phyloP scores from a whole-genome alignment of 2,329 filamentous ascomycete species.

The Verticillium nonalfalfae region DNA sequence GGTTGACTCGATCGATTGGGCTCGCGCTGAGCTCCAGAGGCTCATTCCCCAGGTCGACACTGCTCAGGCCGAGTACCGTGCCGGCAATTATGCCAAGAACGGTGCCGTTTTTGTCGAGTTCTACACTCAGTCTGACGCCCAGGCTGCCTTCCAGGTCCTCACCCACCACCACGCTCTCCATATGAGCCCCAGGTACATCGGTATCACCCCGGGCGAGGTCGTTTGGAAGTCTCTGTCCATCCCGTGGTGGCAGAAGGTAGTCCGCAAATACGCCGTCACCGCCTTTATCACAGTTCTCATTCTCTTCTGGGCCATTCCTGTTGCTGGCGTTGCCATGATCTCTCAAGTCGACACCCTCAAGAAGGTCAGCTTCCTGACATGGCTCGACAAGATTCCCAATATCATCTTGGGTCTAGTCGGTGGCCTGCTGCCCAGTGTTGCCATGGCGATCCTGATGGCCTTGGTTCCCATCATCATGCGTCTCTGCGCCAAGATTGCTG shows the following conservation, averaged over 20 bases:
- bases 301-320: constrained; percentile 75
- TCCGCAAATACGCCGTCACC: constrained; percentile 63
- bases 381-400: constrained; percentile 64
- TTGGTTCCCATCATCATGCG: constrained; percentile 78
- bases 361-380: constrained; percentile 59
- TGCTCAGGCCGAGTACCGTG: constrained; percentile 60
- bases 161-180: constrained; percentile 82
- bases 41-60: constrained; percentile 64
- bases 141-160: constrained; percentile 79
- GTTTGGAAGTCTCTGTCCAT: constrained; percentile 84
- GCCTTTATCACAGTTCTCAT: constrained; percentile 72
- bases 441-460: constrained; percentile 79
- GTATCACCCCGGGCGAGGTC: constrained; percentile 74
- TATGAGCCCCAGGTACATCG: constrained; percentile 81
- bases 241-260: constrained; percentile 77
- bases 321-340: constrained; percentile 76
- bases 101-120: constrained; percentile 91
- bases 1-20: constrained; percentile 93
- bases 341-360: constrained; percentile 74
- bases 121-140: constrained; percentile 71
- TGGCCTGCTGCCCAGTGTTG: constrained; percentile 73
- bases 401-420: constrained; percentile 76
- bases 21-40: constrained; percentile 64
- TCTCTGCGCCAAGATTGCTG: constrained; percentile 66
- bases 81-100: constrained; percentile 58